Conservation (phyloP, 371 early-diverging fungal genomes). For the Mucor ambiguus region DNA sequence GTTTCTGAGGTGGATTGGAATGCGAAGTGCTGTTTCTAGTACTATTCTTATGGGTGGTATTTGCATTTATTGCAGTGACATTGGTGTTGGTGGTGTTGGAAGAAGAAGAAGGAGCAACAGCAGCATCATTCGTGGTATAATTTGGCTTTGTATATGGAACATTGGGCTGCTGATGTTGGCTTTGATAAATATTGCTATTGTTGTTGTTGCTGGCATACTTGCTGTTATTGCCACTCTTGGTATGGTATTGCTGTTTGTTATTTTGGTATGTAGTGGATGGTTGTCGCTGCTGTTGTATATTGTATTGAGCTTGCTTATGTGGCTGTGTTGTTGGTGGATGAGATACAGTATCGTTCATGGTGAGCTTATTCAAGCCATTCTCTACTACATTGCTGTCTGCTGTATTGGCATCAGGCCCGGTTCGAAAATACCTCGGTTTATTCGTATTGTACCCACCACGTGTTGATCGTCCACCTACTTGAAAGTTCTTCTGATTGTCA, state of each 20-base stretch:
- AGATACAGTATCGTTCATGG: background rate
- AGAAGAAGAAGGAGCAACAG: background rate
- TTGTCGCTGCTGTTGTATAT: background rate
- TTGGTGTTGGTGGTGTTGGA: background rate
- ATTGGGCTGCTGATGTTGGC: background rate
- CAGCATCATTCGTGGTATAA: background rate
- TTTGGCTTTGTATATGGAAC: background rate
- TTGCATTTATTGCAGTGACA: background rate
- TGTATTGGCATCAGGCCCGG: background rate
- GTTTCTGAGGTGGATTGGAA: background rate
- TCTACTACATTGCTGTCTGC: background rate
- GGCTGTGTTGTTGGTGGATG: background rate
- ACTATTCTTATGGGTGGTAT: background rate
- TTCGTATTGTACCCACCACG: background rate
- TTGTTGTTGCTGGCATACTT: background rate
- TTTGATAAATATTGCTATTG: background rate
- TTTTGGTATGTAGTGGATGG: background rate
- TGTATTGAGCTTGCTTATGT: background rate
- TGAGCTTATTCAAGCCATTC: background rate
- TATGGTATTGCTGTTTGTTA: background rate
- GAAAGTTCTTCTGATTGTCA: slow-evolving; percentile 8
- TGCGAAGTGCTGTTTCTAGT: background rate
- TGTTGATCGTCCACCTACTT: slow-evolving; percentile 13
- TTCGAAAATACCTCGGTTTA: background rate
- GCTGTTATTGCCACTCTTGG: background rate